Percentiles rank a stretch among this genome's conserved stretches.
Evolutionary conservation across 495 filamentous ascomycete species (phyloP).

Genomic region (Penicillium longicatenatum): DNA sequence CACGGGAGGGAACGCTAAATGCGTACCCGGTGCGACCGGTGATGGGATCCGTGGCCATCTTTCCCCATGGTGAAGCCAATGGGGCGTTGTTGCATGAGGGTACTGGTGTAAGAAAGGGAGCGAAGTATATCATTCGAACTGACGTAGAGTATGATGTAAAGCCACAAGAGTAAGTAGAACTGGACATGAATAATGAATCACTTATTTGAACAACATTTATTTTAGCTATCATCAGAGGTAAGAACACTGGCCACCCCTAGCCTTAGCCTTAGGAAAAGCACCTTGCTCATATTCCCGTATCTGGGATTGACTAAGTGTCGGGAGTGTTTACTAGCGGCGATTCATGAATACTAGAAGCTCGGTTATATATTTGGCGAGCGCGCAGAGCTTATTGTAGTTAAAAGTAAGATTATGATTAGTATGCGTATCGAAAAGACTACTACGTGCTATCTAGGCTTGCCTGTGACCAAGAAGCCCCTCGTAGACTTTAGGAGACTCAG

Average conservation of each 20-base stretch:
- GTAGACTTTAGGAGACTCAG: no score
- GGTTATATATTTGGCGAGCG: no score
- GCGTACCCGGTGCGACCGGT: constrained; percentile 43
- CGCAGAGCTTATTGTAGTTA: no score
- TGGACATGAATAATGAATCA: not conserved
- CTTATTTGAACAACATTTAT: not conserved
- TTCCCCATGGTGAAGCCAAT: constrained; percentile 42
- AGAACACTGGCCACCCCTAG: no score
- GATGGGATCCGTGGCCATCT: constrained; percentile 43
- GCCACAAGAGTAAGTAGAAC: constrained; percentile 2
- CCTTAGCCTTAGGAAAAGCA: not conserved
- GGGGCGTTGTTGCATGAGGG: constrained; percentile 43
- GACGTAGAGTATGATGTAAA: constrained; percentile 44
- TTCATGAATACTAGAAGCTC: no score
- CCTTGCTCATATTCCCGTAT: no score
- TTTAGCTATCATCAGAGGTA: not conserved
- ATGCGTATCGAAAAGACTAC: no score
- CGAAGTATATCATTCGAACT: constrained; percentile 44
- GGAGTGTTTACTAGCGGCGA: no score
- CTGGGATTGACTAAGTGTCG: no score
- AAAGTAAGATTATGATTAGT: no score
- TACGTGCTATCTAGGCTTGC: no score
- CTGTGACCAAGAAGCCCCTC: no score
- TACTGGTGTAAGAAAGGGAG: constrained; percentile 39
- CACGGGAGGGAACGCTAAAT: constrained; percentile 38